Evolutionary conservation across 2,329 filamentous ascomycete genomes (phyloP).

Genomic region (Dryadomyces sulphureus): DNA sequence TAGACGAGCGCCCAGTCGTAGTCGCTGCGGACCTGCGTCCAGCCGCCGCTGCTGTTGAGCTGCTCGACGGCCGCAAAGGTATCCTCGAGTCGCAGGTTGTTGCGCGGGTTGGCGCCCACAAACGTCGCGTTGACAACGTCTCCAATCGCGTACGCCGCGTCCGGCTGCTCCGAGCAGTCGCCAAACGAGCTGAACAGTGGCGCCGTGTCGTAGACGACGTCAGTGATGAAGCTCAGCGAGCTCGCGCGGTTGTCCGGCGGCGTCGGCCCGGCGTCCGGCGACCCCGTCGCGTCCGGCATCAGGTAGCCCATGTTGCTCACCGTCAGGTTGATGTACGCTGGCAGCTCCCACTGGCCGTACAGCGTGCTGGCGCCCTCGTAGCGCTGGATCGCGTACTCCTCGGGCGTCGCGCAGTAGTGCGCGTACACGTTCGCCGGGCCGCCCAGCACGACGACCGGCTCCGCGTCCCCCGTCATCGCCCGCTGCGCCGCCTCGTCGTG

Average conservation of each 20-base stretch:
- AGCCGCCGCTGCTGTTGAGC: conserved; percentile 28
- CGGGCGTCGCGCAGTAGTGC: conserved; percentile 64
- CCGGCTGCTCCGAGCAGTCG: conserved; percentile 35
- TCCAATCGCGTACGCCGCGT: conserved; percentile 38
- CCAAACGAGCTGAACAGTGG: conserved; percentile 58
- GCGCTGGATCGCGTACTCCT: conserved; percentile 54
- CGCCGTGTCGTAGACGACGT: conserved; percentile 59
- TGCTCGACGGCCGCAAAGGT: conserved; percentile 68
- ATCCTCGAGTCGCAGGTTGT: conserved; percentile 62
- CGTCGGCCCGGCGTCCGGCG: conserved; percentile 37
- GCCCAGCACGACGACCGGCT: conserved; percentile 68
- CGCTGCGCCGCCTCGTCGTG: conserved; percentile 28
- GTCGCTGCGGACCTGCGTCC: conserved; percentile 59
- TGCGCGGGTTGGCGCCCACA: conserved; percentile 75
- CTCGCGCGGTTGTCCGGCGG: conserved; percentile 66
- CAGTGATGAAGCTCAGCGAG: conserved; percentile 68
- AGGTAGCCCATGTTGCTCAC: conserved; percentile 57
- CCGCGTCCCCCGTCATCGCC: conserved; percentile 22
- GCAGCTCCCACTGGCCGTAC: conserved; percentile 67
- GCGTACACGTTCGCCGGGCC: conserved; percentile 86
- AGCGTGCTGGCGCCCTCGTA: conserved; percentile 94
- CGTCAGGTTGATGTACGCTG: conserved; percentile 78
- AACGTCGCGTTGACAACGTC: conserved; percentile 52
- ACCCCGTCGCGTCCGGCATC: conserved; percentile 27
- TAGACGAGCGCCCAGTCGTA: conserved; percentile 72